Percentiles rank a stretch among this genome's conserved stretches.
phyloP scores from a whole-genome alignment of 2,329 filamentous ascomycete genomes.

The Ophioceras dolichostomum region DNA sequence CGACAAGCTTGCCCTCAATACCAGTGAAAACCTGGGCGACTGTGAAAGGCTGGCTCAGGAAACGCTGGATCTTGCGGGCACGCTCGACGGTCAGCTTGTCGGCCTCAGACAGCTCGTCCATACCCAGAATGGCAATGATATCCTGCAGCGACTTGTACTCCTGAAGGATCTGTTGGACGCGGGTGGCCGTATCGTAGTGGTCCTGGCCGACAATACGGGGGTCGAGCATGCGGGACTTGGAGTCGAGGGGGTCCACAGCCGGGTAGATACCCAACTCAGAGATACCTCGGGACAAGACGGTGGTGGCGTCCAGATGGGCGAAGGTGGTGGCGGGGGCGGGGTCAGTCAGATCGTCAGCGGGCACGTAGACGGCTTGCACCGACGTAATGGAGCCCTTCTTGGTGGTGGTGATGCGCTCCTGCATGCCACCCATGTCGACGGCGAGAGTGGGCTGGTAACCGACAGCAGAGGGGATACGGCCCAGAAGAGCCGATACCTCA shows the following conservation, averaged over 20 bases:
- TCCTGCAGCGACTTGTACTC: conserved; percentile 99
- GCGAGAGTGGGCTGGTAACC: conserved; percentile 99
- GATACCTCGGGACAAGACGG: conserved; percentile 99
- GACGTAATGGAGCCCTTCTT: conserved; percentile 99
- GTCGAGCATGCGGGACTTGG: conserved; percentile 98
- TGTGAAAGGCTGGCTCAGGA: conserved; percentile 98
- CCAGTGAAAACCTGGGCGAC: conserved; percentile 70
- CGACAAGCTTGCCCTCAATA: conserved; percentile 94
- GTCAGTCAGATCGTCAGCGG: conserved; percentile 99
- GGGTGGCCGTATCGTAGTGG: conserved; percentile 89
- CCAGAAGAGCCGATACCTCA: conserved; percentile 97
- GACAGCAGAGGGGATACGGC: conserved; percentile 99
- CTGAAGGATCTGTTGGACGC: conserved; percentile 98
- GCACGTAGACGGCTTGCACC: conserved; percentile 99
- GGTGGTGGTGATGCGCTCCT: conserved; percentile 99
- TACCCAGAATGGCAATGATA: conserved; percentile 99
- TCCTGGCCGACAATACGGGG: conserved; percentile 97
- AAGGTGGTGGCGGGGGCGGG: conserved; percentile 98
- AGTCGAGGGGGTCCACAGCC: conserved; percentile 98
- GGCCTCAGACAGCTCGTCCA: conserved; percentile 98
- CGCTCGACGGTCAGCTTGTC: conserved; percentile 99
- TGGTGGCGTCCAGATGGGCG: conserved; percentile 99
- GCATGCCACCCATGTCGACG: conserved; percentile 98
- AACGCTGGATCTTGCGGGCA: conserved; percentile 99
- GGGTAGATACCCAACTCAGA: conserved; percentile 99